Conservation (phyloP, 2,329 filamentous ascomycete genomes). For the Incumbomyces delicatus region DNA sequence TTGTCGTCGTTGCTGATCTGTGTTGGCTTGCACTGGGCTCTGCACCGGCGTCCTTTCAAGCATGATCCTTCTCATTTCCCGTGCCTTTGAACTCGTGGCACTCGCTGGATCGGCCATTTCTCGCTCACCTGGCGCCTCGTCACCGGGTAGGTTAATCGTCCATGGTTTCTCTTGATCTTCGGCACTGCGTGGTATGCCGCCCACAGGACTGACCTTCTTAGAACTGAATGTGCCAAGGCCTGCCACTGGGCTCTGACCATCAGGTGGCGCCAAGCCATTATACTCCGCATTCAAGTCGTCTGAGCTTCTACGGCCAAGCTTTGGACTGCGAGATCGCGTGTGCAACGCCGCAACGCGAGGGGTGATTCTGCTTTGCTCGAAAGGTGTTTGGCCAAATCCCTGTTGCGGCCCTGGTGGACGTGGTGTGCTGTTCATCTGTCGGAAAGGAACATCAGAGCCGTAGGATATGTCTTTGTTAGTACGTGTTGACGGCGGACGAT, state of each 20-base stretch:
- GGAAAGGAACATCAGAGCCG: background rate
- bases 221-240: constrained; percentile 26
- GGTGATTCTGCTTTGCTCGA: constrained; percentile 3
- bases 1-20: background rate
- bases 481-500: constrained; percentile 6
- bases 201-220: constrained; percentile 21
- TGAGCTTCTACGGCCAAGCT: constrained; percentile 20
- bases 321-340: constrained; percentile 29
- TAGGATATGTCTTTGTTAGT: constrained; percentile 7
- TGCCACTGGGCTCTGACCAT: constrained; percentile 2
- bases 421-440: background rate
- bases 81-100: background rate
- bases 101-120: background rate
- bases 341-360: constrained; percentile 27
- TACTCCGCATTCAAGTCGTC: constrained; percentile 16
- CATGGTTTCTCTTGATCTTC: constrained; percentile 30
- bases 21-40: background rate
- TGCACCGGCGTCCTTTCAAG: background rate
- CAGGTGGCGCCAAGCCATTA: constrained; percentile 7
- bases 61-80: constrained; percentile 6
- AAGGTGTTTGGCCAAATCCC: constrained; percentile 4
- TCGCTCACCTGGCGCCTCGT: constrained; percentile 10
- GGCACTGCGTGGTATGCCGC: constrained; percentile 24
- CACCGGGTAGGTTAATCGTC: constrained; percentile 27
- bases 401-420: constrained; percentile 1